Base-by-base conservation (phyloP, 2,329 filamentous ascomycete species). In the Pyrenochaeta sp. region DNA sequence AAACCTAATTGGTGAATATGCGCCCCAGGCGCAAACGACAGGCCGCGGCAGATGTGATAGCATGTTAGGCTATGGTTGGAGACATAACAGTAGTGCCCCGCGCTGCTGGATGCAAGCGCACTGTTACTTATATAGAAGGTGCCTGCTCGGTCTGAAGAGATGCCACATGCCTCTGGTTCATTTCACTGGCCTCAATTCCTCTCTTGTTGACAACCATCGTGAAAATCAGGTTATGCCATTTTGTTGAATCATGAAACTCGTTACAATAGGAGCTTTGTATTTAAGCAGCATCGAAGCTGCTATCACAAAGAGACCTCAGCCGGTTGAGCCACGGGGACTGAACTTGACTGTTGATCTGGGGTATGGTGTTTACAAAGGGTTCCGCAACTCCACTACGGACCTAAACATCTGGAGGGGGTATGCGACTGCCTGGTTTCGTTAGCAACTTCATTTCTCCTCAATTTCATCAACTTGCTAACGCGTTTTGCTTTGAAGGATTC, bases 331-430 rank as follows among this genome's bases (percentile, higher is more conserved):
- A 17, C 20, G 3, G 21, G 21, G 3, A 21, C 39, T 21, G 11
- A 29, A 41, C n/a, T 12, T 29, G 21, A 40, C 31, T 4, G 51
- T 67, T 18, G 63, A 70, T 23, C 32, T 68, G n/a, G 60, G 56
- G 2, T 68, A 69, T 44, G 56, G 45, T 7, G 36, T 64, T 12
- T 69, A 71, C 42, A 18, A 64, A 20, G 64, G 66, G 0, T 14
- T 18, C 23, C 18, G 51, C 7, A 63, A 69, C 29, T 31, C 50
- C 5, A 53, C 58, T 1, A 57, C 63, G 2, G 54, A 55, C 1
- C 48, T 69, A 11, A 68, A 69, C 30, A 46, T 60, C 7, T 71
- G 59, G 55, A 63, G 63, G 62, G 66, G 64, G 66, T 66, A 57
- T n/a, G 51, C 44, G 7, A 2, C 7, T 15, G 2, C 20, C 7